Conservation (phyloP, 768 basidiomycete genomes). For the Amyloporia xantha region DNA sequence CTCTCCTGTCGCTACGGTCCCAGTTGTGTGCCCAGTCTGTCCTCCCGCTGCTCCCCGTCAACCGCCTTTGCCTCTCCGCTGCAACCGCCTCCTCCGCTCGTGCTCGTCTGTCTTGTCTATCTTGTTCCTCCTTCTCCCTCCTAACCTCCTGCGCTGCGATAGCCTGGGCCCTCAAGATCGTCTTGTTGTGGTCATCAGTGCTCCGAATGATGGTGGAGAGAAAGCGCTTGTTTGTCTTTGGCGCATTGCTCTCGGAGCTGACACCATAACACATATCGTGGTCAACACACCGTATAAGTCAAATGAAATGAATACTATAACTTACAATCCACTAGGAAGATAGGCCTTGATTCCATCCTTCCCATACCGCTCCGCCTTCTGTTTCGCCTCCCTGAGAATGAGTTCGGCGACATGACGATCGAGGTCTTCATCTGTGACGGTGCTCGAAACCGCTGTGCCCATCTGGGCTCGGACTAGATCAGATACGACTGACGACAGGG, state of each 20-base stretch:
- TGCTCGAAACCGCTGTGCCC: constrained; percentile 53
- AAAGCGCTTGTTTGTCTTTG: constrained; percentile 79
- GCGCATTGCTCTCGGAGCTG: constrained; percentile 66
- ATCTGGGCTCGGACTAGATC: constrained; percentile 72
- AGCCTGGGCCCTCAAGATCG: constrained; percentile 69
- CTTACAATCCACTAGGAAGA: constrained; percentile 35
- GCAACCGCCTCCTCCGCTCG: constrained; percentile 73
- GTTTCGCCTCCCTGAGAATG: constrained; percentile 88
- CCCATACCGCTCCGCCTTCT: constrained; percentile 76
- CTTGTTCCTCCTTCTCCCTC: constrained; percentile 56
- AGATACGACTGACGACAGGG: constrained; percentile 82
- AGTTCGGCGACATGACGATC: constrained; percentile 90
- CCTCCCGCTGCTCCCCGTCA: constrained; percentile 23
- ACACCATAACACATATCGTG: not conserved
- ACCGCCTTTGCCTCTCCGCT: constrained; percentile 50
- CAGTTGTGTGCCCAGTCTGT: constrained; percentile 30
- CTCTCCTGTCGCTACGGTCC: constrained; percentile 43
- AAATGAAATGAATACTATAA: not conserved
- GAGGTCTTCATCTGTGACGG: constrained; percentile 75
- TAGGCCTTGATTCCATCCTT: constrained; percentile 78
- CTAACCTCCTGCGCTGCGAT: constrained; percentile 69
- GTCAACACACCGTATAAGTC: not conserved
- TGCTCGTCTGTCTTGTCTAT: constrained; percentile 51
- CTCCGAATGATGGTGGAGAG: constrained; percentile 81
- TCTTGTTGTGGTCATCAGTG: constrained; percentile 94